phyloP scores from a whole-genome alignment of 306 rosid genomes.

The Trifolium repens region DNA sequence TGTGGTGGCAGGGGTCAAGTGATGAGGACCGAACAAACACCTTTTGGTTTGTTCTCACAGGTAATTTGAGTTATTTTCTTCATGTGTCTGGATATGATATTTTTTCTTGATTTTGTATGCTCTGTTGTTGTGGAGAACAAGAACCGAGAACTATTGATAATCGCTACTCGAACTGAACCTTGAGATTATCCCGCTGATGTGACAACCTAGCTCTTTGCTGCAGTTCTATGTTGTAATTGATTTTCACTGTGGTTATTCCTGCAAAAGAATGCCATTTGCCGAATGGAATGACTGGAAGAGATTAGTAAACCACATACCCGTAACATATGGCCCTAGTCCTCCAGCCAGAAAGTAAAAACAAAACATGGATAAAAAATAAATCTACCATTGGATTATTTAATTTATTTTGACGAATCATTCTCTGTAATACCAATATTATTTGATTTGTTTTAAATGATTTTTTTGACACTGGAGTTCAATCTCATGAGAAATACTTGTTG shows the following conservation, averaged over 20 bases:
- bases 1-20: constrained; percentile 99
- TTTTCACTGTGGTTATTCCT: constrained; percentile 13
- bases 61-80: constrained; percentile 50
- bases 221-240: constrained; percentile 28
- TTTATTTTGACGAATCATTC: constrained; percentile 12
- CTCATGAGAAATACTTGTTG: constrained; percentile 16
- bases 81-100: constrained; percentile 13
- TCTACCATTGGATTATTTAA: neutral
- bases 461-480: constrained; percentile 23
- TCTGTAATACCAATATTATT: neutral
- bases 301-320: constrained; percentile 13
- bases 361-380: constrained; percentile 10
- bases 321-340: constrained; percentile 7
- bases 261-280: constrained; percentile 1
- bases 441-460: constrained; percentile 10
- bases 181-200: constrained; percentile 5
- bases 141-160: neutral
- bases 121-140: constrained; percentile 25
- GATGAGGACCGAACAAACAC: constrained; percentile 99
- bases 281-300: constrained; percentile 26
- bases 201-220: constrained; percentile 23
- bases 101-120: constrained; percentile 30
- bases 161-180: constrained; percentile 11
- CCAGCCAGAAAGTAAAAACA: neutral
- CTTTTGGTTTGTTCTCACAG: constrained; percentile 99